phyloP scores from a whole-genome alignment of 345 rosid species.

The Cardamine resedifolia region DNA sequence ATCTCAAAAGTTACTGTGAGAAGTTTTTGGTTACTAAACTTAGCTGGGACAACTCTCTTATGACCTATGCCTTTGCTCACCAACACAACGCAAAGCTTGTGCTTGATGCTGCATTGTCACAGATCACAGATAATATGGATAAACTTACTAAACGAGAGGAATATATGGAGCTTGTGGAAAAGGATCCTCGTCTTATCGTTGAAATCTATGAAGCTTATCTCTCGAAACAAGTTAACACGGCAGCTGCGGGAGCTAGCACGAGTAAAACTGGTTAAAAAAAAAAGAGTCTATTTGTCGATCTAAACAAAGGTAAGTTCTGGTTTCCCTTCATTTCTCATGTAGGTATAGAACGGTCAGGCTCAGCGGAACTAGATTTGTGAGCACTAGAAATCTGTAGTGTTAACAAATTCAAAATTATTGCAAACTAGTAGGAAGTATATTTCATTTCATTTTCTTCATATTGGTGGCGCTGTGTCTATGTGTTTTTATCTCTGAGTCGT shows the following conservation, averaged over 20 bases:
- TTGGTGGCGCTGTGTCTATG: neutral
- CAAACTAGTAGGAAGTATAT: neutral
- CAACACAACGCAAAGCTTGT: conserved; percentile 75
- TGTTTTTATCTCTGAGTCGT: neutral
- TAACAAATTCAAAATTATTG: neutral
- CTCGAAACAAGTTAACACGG: conserved; percentile 68
- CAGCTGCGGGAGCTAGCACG: conserved; percentile 39
- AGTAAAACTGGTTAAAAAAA: conserved; percentile 18
- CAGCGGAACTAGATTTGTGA: neutral
- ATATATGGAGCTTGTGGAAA: conserved; percentile 71
- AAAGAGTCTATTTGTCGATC: neutral
- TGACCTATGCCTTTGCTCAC: conserved; percentile 81
- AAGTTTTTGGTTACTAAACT: conserved; percentile 68
- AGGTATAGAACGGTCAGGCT: neutral
- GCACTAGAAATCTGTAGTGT: neutral
- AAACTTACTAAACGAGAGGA: conserved; percentile 66
- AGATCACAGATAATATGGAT: conserved; percentile 78
- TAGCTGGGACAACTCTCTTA: conserved; percentile 70
- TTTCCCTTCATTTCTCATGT: neutral
- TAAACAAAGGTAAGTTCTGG: neutral
- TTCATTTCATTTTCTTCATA: neutral
- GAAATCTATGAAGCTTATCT: conserved; percentile 78
- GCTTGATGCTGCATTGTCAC: conserved; percentile 60
- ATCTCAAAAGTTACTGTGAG: conserved; percentile 77
- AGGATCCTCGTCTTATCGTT: conserved; percentile 73